Conservation (phyloP, 768 basidiomycete genomes). For the Hirschioporus abietinus region DNA sequence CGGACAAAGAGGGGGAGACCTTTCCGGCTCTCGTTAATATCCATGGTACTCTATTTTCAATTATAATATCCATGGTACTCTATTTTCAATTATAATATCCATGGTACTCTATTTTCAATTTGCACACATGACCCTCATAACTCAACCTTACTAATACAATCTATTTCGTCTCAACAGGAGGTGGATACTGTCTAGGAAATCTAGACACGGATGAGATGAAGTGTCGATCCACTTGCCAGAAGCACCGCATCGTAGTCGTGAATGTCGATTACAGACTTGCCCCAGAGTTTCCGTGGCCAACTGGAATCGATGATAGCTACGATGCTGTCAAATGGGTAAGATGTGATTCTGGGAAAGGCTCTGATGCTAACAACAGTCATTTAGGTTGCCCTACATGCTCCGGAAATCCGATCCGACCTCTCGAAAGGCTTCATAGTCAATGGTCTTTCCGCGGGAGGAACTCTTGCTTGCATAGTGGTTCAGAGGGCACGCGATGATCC, state of each 20-base stretch:
- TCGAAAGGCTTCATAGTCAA: conserved; percentile 21
- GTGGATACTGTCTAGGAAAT: neutral
- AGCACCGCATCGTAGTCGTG: conserved; percentile 8
- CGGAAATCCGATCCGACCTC: neutral
- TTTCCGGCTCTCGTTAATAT: neutral
- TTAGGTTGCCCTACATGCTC: neutral
- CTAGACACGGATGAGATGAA: neutral
- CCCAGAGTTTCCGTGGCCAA: conserved; percentile 22
- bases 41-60: neutral
- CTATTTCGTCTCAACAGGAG: neutral
- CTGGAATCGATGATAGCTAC: conserved; percentile 18
- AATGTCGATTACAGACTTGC: conserved; percentile 15
- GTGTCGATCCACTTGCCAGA: neutral
- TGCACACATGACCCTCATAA: neutral
- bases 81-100: neutral
- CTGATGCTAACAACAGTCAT: neutral
- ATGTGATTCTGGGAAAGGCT: neutral
- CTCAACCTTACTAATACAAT: neutral
- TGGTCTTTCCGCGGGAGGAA: conserved; percentile 21
- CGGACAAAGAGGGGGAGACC: neutral
- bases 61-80: neutral
- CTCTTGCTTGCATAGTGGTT: conserved; percentile 18
- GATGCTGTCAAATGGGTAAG: conserved; percentile 22
- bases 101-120: neutral
- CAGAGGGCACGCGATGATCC: conserved; percentile 20